Evolutionary conservation across 169 alveolate genomes (phyloP).

Genomic region (Plasmodium yoelii): DNA sequence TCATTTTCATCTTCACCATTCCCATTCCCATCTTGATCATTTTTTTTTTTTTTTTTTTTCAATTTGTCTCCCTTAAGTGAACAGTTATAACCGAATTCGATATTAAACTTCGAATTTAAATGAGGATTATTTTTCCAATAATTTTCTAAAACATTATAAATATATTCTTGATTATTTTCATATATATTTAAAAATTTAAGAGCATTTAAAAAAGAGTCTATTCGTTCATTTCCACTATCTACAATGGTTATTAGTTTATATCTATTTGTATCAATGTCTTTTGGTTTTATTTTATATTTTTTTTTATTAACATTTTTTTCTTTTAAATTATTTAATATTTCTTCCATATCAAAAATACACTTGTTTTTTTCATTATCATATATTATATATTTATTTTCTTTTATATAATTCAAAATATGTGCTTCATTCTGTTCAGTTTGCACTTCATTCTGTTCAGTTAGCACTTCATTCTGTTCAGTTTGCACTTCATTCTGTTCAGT

Average conservation of each 20-base stretch:
- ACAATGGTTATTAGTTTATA: constrained; percentile 26
- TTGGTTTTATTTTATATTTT: constrained; percentile 1
- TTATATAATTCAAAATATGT: neutral
- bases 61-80: too few relatives aligned
- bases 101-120: too few relatives aligned
- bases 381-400: constrained; percentile 24
- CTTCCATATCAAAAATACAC: constrained; percentile 38
- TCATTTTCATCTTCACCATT: too few relatives aligned
- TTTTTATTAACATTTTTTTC: neutral
- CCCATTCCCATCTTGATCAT: too few relatives aligned
- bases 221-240: constrained; percentile 36
- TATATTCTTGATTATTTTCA: constrained; percentile 16
- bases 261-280: constrained; percentile 22
- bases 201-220: constrained; percentile 43
- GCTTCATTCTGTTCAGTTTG: too few relatives aligned
- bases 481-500: neutral
- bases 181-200: constrained; percentile 8
- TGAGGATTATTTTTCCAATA: neutral
- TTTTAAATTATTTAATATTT: constrained; percentile 11
- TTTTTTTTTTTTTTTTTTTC: neutral
- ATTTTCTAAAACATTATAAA: constrained; percentile 10
- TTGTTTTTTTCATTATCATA: constrained; percentile 58
- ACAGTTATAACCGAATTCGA: too few relatives aligned
- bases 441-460: neutral
- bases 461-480: neutral